Percentiles rank a stretch among this genome's conserved stretches.
These are phyloP conservation scores for Phytopythium aichiense DNA, from an alignment of 352 stramenopile genomes.

Conservation along the genomic window DNA sequence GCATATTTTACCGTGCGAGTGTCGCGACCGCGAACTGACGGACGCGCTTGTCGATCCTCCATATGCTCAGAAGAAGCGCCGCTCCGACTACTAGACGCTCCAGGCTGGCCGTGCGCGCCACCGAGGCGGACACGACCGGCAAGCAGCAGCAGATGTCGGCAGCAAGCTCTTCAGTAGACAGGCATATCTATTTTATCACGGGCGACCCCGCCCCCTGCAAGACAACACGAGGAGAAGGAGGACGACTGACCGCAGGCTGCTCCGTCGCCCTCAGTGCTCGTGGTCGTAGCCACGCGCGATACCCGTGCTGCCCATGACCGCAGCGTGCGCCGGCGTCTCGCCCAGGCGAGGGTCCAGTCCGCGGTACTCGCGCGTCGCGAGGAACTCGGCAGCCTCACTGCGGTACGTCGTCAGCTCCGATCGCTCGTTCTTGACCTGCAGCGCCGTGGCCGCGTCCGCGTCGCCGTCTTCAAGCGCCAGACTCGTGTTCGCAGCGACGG, in stretches of 20 bases:
- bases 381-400: constrained; percentile 72
- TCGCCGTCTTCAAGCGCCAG: constrained; percentile 23
- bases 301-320: constrained; percentile 62
- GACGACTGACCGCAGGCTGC: background rate
- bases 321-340: constrained; percentile 72
- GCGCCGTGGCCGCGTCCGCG: constrained; percentile 28
- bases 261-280: constrained; percentile 26
- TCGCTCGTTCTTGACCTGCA: constrained; percentile 53
- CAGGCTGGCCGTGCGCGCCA: background rate
- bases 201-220: background rate
- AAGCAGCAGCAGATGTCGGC: background rate
- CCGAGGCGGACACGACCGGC: background rate
- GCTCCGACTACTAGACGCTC: constrained; percentile 37
- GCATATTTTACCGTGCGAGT: background rate
- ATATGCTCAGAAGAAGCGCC: constrained; percentile 46
- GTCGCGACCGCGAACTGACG: no score
- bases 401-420: constrained; percentile 56
- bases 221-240: background rate
- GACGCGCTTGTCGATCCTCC: no score
- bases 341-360: constrained; percentile 80
- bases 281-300: constrained; percentile 79
- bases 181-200: constrained; percentile 7
- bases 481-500: constrained; percentile 10
- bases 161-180: constrained; percentile 5
- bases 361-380: constrained; percentile 66